Base-by-base conservation (phyloP, 2,329 filamentous ascomycete species). In the Coniochaeta hoffmannii region DNA sequence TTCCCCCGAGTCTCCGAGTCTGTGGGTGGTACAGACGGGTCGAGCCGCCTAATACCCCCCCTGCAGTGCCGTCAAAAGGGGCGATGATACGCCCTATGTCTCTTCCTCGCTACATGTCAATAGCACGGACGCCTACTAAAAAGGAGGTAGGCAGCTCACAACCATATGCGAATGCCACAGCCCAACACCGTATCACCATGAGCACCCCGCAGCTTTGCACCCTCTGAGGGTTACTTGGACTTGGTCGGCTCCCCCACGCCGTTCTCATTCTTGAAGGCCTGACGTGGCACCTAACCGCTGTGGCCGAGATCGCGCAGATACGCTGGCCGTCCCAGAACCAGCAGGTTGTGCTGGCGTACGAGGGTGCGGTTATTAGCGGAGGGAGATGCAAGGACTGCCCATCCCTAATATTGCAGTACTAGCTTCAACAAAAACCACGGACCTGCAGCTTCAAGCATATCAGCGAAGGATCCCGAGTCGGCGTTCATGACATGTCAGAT, bases 21-120 rank as follows among this genome's bases (percentile, higher is more conserved):
- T 46, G 19, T 46, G 41, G 41, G 41, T 46, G 41, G 41, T 46
- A 46, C 22, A 46, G 41, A 28, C 41, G 41, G 41, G 41, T 46
- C 41, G 41, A 26, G 41, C 41, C 41, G 41, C 24, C 24, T 22
- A 46, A 15, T 12, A 46, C 7, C n/a, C 26, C n/a, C 26, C 22
- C 24, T 28, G 24, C 19, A 46, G 22, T 22, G 41, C 19, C 24
- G 41, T 46, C 41, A 22, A 46, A 46, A 46, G 41, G 26, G 15
- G 41, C 41, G 41, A 26, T 46, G 41, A 46, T 46, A 46, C 41
- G 41, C 24, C 41, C 8, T 46, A 46, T 9, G 41, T 46, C 41
- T 46, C 41, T 46, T 10, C 34, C 15, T 12, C 22, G 41, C 15
- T 12, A 28, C n/a, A 46, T 28, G 15, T 46, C 12, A 28, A 46